Evolutionary conservation across 768 basidiomycete genomes (phyloP).

Genomic region (Leccinum fibrillosum): DNA sequence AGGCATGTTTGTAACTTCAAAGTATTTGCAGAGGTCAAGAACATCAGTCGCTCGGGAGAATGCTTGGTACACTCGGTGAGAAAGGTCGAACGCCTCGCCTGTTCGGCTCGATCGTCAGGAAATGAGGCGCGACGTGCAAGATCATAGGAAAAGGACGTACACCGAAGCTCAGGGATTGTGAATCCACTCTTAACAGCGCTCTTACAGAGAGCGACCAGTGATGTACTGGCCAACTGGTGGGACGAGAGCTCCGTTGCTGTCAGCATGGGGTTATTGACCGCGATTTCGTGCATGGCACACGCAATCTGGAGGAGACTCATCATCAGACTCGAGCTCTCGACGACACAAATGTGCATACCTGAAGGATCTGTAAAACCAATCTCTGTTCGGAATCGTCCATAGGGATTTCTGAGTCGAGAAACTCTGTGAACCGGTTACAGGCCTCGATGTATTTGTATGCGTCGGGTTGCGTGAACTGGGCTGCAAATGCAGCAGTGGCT

Average conservation of each 20-base stretch:
- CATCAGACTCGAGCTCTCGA: neutral
- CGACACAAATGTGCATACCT: constrained; percentile 10
- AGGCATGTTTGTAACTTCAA: neutral
- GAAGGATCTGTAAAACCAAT: constrained; percentile 16
- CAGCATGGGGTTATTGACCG: constrained; percentile 13
- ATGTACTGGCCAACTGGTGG: constrained; percentile 6
- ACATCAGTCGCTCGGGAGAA: neutral
- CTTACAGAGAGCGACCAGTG: constrained; percentile 10
- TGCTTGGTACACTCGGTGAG: neutral
- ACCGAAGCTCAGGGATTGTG: neutral
- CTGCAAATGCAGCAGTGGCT: constrained; percentile 12
- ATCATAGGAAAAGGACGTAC: constrained; percentile 8
- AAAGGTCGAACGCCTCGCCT: constrained; percentile 9
- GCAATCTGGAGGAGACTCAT: constrained; percentile 13
- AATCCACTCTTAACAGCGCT: neutral
- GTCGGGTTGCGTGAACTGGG: constrained; percentile 15
- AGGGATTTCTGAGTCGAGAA: constrained; percentile 2
- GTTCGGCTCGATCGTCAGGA: constrained; percentile 3
- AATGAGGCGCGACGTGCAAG: neutral
- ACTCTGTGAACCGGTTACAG: constrained; percentile 10
- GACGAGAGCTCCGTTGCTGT: neutral
- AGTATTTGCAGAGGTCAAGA: constrained; percentile 5
- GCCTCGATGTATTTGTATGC: constrained; percentile 2
- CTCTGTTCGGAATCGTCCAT: constrained; percentile 11
- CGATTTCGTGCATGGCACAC: constrained; percentile 24